Percentiles rank a stretch among this genome's conserved stretches.
These are phyloP conservation scores for Chondrus crispus DNA, from an alignment of 23 red algal genomes.

Conservation along the genomic window DNA sequence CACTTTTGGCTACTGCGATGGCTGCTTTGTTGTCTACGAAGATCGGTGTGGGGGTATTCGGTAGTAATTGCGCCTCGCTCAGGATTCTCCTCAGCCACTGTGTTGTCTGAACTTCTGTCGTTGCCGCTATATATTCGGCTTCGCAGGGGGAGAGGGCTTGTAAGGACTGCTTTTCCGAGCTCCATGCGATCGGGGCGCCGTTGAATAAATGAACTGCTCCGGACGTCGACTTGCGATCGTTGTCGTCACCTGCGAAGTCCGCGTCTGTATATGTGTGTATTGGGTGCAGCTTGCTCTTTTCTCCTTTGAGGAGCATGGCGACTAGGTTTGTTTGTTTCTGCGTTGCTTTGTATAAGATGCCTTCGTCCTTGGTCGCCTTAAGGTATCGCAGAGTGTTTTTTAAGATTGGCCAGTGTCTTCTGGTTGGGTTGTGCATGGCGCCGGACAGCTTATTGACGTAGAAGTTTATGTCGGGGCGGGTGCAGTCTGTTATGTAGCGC, in stretches of 20 bases:
- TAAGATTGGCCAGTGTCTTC: not conserved
- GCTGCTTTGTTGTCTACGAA: not conserved
- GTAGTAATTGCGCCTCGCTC: not conserved
- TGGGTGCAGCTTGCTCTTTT: not conserved
- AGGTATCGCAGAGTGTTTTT: not conserved
- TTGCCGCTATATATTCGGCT: not conserved
- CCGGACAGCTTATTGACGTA: not conserved
- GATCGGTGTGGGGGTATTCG: not conserved
- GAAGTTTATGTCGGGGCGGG: slow-evolving; percentile 7
- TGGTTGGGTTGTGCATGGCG: not conserved
- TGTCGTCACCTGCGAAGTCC: not conserved
- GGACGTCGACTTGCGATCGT: not conserved
- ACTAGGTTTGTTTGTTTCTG: not conserved
- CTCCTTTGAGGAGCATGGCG: no score
- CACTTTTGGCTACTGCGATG: not conserved
- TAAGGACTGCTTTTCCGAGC: not conserved
- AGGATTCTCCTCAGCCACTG: not conserved
- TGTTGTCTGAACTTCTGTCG: not conserved
- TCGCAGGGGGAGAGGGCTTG: not conserved
- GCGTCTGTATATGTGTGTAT: not conserved
- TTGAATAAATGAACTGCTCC: not conserved
- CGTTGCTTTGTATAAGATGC: not conserved
- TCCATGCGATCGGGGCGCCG: not conserved
- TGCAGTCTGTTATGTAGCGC: slow-evolving; percentile 17
- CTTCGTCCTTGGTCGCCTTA: not conserved